Percentiles rank a stretch among this genome's conserved stretches.
Conservation (phyloP, 345 rosid genomes). For the Excoecaria cochinchinensis region DNA sequence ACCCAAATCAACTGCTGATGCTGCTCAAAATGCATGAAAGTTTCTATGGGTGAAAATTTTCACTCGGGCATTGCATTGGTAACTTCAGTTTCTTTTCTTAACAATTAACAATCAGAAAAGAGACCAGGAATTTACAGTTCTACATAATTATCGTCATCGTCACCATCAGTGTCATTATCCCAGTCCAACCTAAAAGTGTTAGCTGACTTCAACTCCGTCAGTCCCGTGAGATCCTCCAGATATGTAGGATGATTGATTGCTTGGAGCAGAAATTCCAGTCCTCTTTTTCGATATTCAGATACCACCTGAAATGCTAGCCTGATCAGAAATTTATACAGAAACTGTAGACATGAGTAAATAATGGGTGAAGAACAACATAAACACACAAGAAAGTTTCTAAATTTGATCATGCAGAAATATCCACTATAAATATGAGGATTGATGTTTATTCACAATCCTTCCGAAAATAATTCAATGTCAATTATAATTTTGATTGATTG, state of each 20-base stretch:
- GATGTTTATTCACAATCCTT: neutral
- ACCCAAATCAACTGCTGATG: too few relatives aligned
- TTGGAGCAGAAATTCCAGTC: conserved; percentile 68
- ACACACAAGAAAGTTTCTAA: neutral
- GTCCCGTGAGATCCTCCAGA: conserved; percentile 88
- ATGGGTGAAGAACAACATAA: too few relatives aligned
- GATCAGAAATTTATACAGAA: neutral
- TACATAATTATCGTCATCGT: conserved; percentile 35
- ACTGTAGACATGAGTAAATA: neutral
- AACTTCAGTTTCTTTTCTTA: neutral
- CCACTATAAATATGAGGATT: neutral
- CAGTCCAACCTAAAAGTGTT: conserved; percentile 64
- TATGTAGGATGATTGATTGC: conserved; percentile 94
- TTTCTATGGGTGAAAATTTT: too few relatives aligned
- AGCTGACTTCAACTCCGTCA: conserved; percentile 76
- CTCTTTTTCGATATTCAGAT: conserved; percentile 59
- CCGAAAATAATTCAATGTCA: neutral
- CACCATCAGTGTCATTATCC: conserved; percentile 51
- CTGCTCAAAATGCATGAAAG: too few relatives aligned
- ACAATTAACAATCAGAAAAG: conserved; percentile 13
- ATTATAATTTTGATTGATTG: too few relatives aligned
- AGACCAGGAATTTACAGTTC: conserved; percentile 30
- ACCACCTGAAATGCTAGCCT: conserved; percentile 54
- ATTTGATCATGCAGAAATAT: neutral
- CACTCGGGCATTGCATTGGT: conserved; percentile 3